Evolutionary conservation across 176 grass and related monocot species (phyloP).

Genomic region (Panicum miliaceum): DNA sequence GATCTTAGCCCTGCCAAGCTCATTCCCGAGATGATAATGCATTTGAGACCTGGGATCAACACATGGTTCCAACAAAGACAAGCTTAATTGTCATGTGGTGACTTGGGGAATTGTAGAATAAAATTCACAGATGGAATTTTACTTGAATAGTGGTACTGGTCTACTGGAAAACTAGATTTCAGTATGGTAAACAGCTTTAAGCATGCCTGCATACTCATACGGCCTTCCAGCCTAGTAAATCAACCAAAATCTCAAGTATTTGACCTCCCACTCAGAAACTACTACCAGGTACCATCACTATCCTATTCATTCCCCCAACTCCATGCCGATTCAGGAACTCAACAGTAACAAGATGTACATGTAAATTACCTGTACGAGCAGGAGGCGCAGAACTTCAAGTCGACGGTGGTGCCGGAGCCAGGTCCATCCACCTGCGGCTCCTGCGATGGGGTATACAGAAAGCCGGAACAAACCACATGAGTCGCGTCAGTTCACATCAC

Average conservation of each 20-base stretch:
- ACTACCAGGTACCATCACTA: not conserved
- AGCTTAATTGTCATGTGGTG: not conserved
- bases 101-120: not conserved
- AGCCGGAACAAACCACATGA: conserved; percentile 4
- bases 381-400: conserved; percentile 81
- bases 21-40: not conserved
- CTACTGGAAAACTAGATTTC: not conserved
- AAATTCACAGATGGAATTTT: not conserved
- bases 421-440: conserved; percentile 58
- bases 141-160: not conserved
- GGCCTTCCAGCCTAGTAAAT: not conserved
- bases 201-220: not conserved
- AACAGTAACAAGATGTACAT: not conserved
- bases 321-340: not conserved
- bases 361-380: conserved; percentile 76
- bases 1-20: not conserved
- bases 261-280: not conserved
- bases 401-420: conserved; percentile 82
- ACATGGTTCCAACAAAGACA: not conserved
- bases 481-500: not conserved
- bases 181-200: not conserved
- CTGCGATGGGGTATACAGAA: conserved; percentile 21
- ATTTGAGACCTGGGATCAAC: not conserved
- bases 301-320: not conserved
- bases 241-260: conserved; percentile 9